phyloP scores from a whole-genome alignment of 345 rosid genomes.

The Bruguiera gymnorhiza region DNA sequence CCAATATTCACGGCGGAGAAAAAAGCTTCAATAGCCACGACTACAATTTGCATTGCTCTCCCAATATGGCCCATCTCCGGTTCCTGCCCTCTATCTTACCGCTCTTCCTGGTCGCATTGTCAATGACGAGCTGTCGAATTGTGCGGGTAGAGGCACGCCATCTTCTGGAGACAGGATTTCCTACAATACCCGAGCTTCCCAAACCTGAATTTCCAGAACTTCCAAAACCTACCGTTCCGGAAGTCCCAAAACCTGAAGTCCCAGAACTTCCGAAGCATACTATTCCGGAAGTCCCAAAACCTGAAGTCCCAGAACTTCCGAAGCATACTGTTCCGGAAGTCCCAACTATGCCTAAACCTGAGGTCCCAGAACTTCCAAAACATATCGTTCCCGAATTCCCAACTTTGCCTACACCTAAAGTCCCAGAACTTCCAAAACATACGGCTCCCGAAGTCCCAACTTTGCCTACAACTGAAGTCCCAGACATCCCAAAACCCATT shows the following conservation, averaged over 20 bases:
- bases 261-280: background rate
- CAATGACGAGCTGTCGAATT: background rate
- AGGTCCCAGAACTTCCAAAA: background rate
- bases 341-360: background rate
- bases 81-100: background rate
- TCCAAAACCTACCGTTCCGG: background rate
- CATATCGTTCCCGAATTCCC: background rate
- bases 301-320: background rate
- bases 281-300: background rate
- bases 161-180: background rate
- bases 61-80: background rate
- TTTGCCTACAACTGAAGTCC: background rate
- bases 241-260: background rate
- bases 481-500: background rate
- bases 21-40: too few relatives aligned
- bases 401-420: too few relatives aligned
- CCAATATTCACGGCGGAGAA: too few relatives aligned
- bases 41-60: too few relatives aligned
- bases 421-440: background rate
- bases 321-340: background rate
- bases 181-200: slow-evolving; percentile 6
- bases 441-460: background rate
- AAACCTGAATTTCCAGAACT: slow-evolving; percentile 10
- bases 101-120: background rate
- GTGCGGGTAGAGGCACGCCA: background rate